A percentile compares a stretch with the other conserved stretches of the same genome.
phyloP scores from a whole-genome alignment of 768 basidiomycete genomes.

The Lepiota subincarnata region DNA sequence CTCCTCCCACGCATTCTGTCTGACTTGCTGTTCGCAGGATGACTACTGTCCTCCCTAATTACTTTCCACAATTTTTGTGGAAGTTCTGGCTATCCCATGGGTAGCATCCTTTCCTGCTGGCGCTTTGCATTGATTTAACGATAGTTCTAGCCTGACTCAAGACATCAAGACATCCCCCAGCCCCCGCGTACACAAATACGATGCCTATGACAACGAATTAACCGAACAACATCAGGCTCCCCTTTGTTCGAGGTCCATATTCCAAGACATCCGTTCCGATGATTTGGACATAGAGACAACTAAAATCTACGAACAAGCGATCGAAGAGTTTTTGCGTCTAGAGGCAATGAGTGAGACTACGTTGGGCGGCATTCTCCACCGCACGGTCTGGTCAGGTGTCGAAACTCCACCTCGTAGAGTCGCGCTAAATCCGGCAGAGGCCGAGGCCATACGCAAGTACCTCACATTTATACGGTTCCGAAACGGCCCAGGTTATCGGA shows the following conservation, averaged over 20 bases:
- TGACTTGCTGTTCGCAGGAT: not conserved
- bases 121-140: not conserved
- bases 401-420: slow-evolving; percentile 19
- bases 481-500: slow-evolving; percentile 44
- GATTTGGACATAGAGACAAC: slow-evolving; percentile 31
- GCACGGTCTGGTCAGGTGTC: slow-evolving; percentile 23
- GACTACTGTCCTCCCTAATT: slow-evolving; percentile 22
- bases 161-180: not conserved
- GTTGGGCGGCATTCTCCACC: slow-evolving; percentile 31
- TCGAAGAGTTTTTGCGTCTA: slow-evolving; percentile 37
- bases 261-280: slow-evolving; percentile 37
- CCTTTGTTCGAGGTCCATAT: slow-evolving; percentile 28
- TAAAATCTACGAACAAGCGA: slow-evolving; percentile 35
- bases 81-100: slow-evolving; percentile 38
- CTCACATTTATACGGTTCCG: slow-evolving; percentile 56
- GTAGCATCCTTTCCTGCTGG: slow-evolving; percentile 16
- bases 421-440: slow-evolving; percentile 22
- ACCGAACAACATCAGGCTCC: slow-evolving; percentile 39
- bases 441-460: slow-evolving; percentile 44
- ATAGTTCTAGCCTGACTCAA: not conserved
- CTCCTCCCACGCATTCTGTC: not conserved
- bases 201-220: slow-evolving; percentile 48
- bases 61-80: slow-evolving; percentile 44
- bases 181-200: slow-evolving; percentile 46
- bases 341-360: slow-evolving; percentile 38